Evolutionary conservation across 169 alveolate species (phyloP).

Genomic region (Plasmodium coatneyi): DNA sequence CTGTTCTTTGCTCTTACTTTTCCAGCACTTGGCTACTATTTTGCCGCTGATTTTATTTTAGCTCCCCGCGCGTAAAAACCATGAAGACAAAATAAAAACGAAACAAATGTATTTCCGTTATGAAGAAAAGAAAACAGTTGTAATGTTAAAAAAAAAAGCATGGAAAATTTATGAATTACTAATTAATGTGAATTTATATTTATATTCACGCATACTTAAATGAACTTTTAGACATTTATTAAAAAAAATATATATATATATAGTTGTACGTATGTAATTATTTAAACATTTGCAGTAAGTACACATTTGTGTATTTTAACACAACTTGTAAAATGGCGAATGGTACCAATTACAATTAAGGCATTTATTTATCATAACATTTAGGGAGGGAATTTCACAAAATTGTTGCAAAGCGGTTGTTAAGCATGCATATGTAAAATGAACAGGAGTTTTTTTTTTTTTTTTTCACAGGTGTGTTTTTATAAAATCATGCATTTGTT

Average conservation of each 20-base stretch:
- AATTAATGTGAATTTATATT: slow-evolving; percentile 15
- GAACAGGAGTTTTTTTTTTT: not conserved
- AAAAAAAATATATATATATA: not conserved
- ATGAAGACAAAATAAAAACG: slow-evolving; percentile 5
- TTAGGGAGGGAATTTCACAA: not conserved
- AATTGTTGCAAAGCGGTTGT: not conserved
- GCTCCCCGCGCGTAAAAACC: not conserved
- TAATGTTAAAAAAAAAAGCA: slow-evolving; percentile 11
- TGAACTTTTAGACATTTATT: slow-evolving; percentile 33
- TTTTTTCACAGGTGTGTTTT: not conserved
- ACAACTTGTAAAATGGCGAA: not conserved
- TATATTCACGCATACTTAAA: not conserved
- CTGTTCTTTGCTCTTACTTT: not conserved
- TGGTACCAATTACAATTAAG: not conserved
- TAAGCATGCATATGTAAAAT: not conserved
- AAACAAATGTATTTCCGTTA: slow-evolving; percentile 18
- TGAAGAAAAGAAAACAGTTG: not conserved
- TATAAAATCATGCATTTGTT: not conserved
- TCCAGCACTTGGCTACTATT: not conserved
- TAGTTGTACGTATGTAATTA: not conserved
- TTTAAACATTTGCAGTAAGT: not conserved
- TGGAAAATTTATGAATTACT: not conserved
- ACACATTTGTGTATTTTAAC: not conserved
- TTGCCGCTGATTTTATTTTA: not conserved
- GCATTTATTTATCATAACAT: not conserved